Base-by-base conservation (phyloP, 2,329 filamentous ascomycete genomes). In the Conoideocrella luteorostrata region DNA sequence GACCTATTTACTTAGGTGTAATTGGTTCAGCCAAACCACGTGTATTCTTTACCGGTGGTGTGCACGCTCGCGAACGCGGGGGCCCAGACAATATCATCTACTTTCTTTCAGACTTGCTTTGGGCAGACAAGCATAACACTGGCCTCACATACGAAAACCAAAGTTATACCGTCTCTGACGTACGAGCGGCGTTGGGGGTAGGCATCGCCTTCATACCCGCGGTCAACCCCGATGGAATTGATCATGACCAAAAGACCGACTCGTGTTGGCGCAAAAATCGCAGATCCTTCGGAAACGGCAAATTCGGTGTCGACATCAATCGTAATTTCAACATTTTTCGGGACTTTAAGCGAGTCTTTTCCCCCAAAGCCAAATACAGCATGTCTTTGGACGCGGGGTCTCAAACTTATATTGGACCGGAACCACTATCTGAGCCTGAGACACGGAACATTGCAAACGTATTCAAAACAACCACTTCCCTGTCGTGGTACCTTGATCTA, bases 311-410 rank as follows among this genome's bases (percentile, higher is more conserved):
- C 24, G 75, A 78, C 50, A 60, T 78, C 39, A 78, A 78, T 58
- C 67, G 75, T 41, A 78, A 78, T 62, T 77, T 77, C 51, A 73
- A 78, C 56, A 74, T 76, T 56, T 56, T 77, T 7, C 80, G 75
- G 72, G 69, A 80, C 59, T 74, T 70, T 52, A 60, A 54, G 24
- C 61, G 61, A 43, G 58, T 64, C 38, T 77, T 74, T 56, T 63
- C 62, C 26, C 46, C 58, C 0, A 52, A 50, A 5, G 71, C 69
- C 23, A 57, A 63, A 23, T 52, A 39, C 7, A 54, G 55, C 17
- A 61, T 64, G 3, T 67, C 70, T 2, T 57, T 52, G 4, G 49
- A 57, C 21, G 72, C 75, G 0, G 55, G 51, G 20, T 68, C 65
- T 5, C 67, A 75, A 52, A 64, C 67, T 13, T 80, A 69, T 56